Conservation (phyloP, 129 eudicot genomes). For the Glebionis coronaria region DNA sequence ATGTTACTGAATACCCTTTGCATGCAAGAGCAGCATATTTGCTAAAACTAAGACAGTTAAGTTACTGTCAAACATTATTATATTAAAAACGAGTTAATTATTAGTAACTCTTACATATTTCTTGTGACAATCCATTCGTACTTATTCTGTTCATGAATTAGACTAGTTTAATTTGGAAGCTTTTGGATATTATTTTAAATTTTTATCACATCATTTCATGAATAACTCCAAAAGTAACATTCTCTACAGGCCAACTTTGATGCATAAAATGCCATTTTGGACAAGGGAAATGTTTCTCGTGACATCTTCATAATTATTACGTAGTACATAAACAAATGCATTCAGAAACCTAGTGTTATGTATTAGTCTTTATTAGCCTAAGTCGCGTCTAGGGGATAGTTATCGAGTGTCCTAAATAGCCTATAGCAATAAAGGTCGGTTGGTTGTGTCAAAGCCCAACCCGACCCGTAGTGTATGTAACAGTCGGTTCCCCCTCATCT, state of each 20-base stretch:
- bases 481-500: no score
- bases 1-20: constrained; percentile 5
- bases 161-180: constrained; percentile 26
- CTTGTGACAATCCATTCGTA: constrained; percentile 28
- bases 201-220: constrained; percentile 29
- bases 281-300: constrained; percentile 37
- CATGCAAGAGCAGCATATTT: constrained; percentile 30
- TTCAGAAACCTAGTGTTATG: constrained; percentile 38
- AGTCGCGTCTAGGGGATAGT: no score
- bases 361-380: no score
- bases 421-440: no score
- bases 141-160: constrained; percentile 27
- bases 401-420: no score
- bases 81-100: background rate
- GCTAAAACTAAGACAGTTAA: background rate
- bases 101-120: background rate
- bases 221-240: constrained; percentile 35
- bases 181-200: constrained; percentile 12
- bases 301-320: constrained; percentile 39
- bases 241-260: constrained; percentile 29
- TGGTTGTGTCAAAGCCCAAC: no score
- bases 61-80: background rate
- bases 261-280: constrained; percentile 30
- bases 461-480: no score
- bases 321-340: constrained; percentile 23